Evolutionary conservation across 2,329 filamentous ascomycete genomes (phyloP), one percentile per base, ranked within the genome.

Genomic region (Fusarium fujikuroi): DNA sequence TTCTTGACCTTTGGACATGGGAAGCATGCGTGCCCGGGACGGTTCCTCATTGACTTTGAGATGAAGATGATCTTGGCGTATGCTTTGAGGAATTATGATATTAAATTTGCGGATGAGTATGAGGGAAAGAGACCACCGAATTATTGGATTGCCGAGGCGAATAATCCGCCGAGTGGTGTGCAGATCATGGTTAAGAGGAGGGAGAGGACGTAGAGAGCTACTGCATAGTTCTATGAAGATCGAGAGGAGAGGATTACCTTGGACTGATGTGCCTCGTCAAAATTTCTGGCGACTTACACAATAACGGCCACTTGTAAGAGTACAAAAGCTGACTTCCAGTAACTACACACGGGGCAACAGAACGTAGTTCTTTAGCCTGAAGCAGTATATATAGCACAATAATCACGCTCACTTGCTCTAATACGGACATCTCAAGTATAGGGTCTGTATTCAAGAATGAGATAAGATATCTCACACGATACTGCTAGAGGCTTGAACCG

Each of bases 1-100:
- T 77, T 77, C n/a, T 44, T 83, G 34, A 58, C 79, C 2, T 84
- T 83, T 60, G 79, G 81, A 1, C 80, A 81, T 21, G 81, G 81
- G 9, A 81, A 78, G 19, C 79, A 82, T 54, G 79, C 81, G 1
- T 83, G 80, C 9, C 78, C 79, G 0, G 79, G 79, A 3, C 71
- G 79, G 0, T 80, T 80, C 18, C 56, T 80, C 2, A 63, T 79
- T 12, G 79, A 80, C 25, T 80, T 80, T 69, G 78, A 80, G 64
- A 58, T 80, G 52, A 80, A 80, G 73, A 80, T 80, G 79, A 78
- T 80, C 30, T 40, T 78, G 59, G 66, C 74, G 0, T 73, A 77
- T 56, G 40, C 75, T 6, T 42, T 77, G 6, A 50, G 63, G 16
- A 77, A 77, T 10, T 77, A 77, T 10, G 74, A 77, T 2, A 19